Percentiles rank a stretch among this genome's conserved stretches.
Conservation (phyloP, 192 early-diverging fungal genomes). For the Coemansia erecta region DNA sequence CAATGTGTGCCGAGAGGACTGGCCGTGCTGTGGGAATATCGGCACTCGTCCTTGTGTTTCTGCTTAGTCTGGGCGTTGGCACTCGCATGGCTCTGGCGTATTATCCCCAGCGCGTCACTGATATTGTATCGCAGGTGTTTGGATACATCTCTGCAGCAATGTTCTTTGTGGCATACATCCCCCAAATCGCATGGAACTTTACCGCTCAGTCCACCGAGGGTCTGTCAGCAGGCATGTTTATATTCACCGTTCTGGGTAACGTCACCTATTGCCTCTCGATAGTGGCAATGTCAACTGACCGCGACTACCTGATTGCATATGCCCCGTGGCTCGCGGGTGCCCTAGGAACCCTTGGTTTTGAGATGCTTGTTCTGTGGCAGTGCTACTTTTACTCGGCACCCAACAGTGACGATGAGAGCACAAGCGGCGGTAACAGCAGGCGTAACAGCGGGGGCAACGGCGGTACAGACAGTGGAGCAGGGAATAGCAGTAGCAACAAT, state of each 20-base stretch:
- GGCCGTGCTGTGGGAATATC: constrained; percentile 27
- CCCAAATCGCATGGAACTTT: constrained; percentile 82
- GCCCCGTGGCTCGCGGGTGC: constrained; percentile 52
- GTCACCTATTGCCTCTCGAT: constrained; percentile 51
- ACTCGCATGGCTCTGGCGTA: constrained; percentile 26
- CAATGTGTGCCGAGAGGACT: constrained; percentile 16
- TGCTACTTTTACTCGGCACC: constrained; percentile 42
- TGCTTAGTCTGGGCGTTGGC: constrained; percentile 21
- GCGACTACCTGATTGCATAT: constrained; percentile 36
- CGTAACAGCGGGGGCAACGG: constrained; percentile 5
- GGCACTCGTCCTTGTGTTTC: constrained; percentile 13
- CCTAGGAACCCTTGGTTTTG: constrained; percentile 45
- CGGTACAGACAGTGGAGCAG: neutral
- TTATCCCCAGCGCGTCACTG: constrained; percentile 40
- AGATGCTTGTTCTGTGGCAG: constrained; percentile 43
- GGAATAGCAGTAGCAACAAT: constrained; percentile 9
- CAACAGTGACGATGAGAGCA: constrained; percentile 8
- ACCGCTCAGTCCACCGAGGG: constrained; percentile 71
- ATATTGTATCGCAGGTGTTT: constrained; percentile 60
- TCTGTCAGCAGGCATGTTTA: constrained; percentile 78
- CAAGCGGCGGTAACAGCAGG: constrained; percentile 1
- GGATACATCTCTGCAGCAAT: constrained; percentile 73
- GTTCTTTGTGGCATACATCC: constrained; percentile 72
- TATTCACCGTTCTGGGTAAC: constrained; percentile 80
- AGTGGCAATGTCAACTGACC: constrained; percentile 34